phyloP scores from a whole-genome alignment of 2,329 filamentous ascomycete genomes.

The Neofusicoccum ribis region DNA sequence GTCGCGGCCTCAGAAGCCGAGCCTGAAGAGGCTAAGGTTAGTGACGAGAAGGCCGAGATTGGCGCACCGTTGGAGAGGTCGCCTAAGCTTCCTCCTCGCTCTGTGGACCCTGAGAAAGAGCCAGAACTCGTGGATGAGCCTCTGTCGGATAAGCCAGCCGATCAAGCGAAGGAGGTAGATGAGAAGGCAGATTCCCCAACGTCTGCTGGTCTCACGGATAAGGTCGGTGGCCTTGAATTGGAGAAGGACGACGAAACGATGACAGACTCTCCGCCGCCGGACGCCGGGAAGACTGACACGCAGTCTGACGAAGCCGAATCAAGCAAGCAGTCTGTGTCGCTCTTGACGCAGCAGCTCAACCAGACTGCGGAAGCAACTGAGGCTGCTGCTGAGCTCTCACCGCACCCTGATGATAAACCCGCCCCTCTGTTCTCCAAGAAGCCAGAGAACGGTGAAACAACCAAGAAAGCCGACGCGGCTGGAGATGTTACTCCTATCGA shows the following conservation, averaged over 20 bases:
- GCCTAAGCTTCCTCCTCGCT: constrained; percentile 52
- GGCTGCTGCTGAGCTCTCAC: constrained; percentile 43
- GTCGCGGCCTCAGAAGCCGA: constrained; percentile 70
- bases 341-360: constrained; percentile 45
- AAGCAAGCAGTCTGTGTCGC: constrained; percentile 37
- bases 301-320: constrained; percentile 22
- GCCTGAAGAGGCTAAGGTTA: constrained; percentile 59
- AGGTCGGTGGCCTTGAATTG: constrained; percentile 59
- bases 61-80: constrained; percentile 39
- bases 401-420: constrained; percentile 67
- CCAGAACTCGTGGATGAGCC: constrained; percentile 11
- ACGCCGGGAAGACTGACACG: constrained; percentile 25
- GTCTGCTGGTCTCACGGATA: constrained; percentile 55
- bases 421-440: constrained; percentile 62
- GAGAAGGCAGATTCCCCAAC: constrained; percentile 48
- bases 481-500: constrained; percentile 40
- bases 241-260: constrained; percentile 50
- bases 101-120: constrained; percentile 20
- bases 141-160: constrained; percentile 30
- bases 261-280: constrained; percentile 17
- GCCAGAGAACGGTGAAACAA: constrained; percentile 23
- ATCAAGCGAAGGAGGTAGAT: constrained; percentile 25
- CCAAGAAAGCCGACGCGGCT: constrained; percentile 27
- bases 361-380: constrained; percentile 31
- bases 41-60: constrained; percentile 52